Evolutionary conservation across 2,329 filamentous ascomycete species (phyloP), one percentile per base, ranked within the genome.

Genomic region (Xylariaceae sp.): DNA sequence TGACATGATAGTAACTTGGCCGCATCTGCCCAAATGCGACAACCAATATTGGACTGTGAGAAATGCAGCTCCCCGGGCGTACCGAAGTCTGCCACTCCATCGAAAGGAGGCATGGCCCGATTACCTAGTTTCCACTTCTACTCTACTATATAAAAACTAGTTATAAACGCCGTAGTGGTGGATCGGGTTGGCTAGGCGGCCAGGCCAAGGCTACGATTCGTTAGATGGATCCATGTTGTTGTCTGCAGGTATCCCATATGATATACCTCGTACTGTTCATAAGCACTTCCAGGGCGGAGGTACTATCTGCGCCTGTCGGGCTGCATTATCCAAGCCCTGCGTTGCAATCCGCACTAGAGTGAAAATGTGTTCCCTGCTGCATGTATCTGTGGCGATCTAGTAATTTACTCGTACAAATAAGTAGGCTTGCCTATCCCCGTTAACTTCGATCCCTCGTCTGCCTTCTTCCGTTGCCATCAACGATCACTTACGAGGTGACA

Each of bases 131-230:
- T 49, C 16, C 40, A 50, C 56, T 48, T 49, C 42, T 48, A 4
- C 23, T 26, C 4, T 40, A 49, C 20, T 57, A 48, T 41, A 54
- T 57, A 41, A 51, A 49, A 60, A 42, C 32, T 44, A 44, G 43
- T 56, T 59, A 46, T 44, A 54, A 51, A 60, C 59, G 60, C 59
- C 59, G 59, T 55, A 29, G 51, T 55, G 44, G 51, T 55, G 52
- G 56, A 41, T 42, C 21, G 42, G 44, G 26, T 26, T 43, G 16
- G 32, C 47, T 48, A 47, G 19, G 44, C 40, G 54, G 50, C 48
- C 45, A 54, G 45, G 46, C 52, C 44, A 45, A 42, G 41, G 37
- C 32, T 46, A 41, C 47, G 47, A 49, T 37, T 48, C 40, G 45
- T 52, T 50, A 57, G 54, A 54, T 43, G 50, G 41, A 57, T 48